Base-by-base conservation (phyloP, 768 basidiomycete species). In the Russula lepida region DNA sequence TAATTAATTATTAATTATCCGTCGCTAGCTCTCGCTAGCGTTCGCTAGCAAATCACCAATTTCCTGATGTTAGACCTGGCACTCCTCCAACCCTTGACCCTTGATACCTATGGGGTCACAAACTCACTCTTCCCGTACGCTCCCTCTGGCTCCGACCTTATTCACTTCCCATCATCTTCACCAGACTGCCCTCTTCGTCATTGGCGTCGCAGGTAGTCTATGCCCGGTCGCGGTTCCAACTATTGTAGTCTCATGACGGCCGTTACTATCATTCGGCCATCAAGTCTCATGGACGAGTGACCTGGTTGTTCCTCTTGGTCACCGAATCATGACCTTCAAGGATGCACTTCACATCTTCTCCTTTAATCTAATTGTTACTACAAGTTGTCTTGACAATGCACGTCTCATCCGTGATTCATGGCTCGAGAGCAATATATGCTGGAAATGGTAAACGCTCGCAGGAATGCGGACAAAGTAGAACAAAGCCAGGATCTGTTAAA, bases 81-180 rank as follows among this genome's bases (percentile, higher is more conserved):
- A n/a, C n/a, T n/a, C n/a, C n/a, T n/a, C n/a, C n/a, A n/a, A n/a
- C n/a, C n/a, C n/a, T n/a, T n/a, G n/a, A n/a, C n/a, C n/a, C n/a
- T n/a, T n/a, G n/a, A n/a, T n/a, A n/a, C n/a, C n/a, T n/a, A n/a
- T n/a, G n/a, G n/a, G n/a, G n/a, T n/a, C n/a, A n/a, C n/a, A n/a
- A n/a, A n/a, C n/a, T 85, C 23, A 85, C 83, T 0, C 68, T 82
- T 4, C 81, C 81, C 8, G 84, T 84, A 56, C 55, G 77, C n/a
- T n/a, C 47, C n/a, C 1, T 11, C 21, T 4, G 4, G 8, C 23
- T 27, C 25, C 11, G 5, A 9, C 15, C n/a, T 39, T 43, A 44
- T n/a, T 19, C 30, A 19, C n/a, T 2, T 30, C 6, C 23, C 6
- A 30, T 46, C 15, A 6, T 35, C 27, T 48, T 5, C 13, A 43